A percentile compares a stretch with the other conserved stretches of the same genome.
These are phyloP conservation scores for Aspergillus cavernicola DNA, from an alignment of 495 filamentous ascomycete genomes.

Conservation along the genomic window DNA sequence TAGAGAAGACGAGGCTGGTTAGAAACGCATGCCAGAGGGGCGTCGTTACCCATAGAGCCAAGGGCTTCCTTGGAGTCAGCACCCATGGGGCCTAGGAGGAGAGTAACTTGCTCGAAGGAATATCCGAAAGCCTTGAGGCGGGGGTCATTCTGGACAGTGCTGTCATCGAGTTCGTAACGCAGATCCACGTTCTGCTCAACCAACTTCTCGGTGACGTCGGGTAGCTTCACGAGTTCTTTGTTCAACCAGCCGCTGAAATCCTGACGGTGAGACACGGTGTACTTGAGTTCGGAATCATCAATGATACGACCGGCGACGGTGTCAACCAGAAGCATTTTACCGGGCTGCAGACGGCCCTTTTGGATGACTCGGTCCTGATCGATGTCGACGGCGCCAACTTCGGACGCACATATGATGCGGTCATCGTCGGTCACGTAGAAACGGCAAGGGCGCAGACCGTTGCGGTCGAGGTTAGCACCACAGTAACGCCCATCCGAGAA, in stretches of 20 bases:
- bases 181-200: slow-evolving; percentile 59
- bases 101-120: slow-evolving; percentile 92
- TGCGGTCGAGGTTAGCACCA: slow-evolving; percentile 97
- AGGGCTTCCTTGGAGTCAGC: slow-evolving; percentile 99
- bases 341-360: slow-evolving; percentile 93
- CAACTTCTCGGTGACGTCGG: slow-evolving; percentile 65
- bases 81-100: slow-evolving; percentile 94
- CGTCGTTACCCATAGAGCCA: slow-evolving; percentile 99
- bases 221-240: slow-evolving; percentile 76
- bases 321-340: slow-evolving; percentile 97
- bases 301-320: slow-evolving; percentile 94
- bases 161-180: slow-evolving; percentile 60
- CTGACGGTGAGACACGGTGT: slow-evolving; percentile 75
- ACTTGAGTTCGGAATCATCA: slow-evolving; percentile 91
- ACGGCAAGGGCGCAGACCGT: slow-evolving; percentile 93
- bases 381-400: slow-evolving; percentile 91
- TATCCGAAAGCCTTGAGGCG: slow-evolving; percentile 89
- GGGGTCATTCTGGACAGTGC: slow-evolving; percentile 79
- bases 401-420: slow-evolving; percentile 96
- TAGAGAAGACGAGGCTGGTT: slow-evolving; percentile 86
- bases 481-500: slow-evolving; percentile 98
- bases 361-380: slow-evolving; percentile 88
- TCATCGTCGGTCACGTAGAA: slow-evolving; percentile 99
- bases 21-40: slow-evolving; percentile 87
- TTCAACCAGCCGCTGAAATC: slow-evolving; percentile 91